Conservation (phyloP, 257 asterid genomes). For the Hygrophila difformis region DNA sequence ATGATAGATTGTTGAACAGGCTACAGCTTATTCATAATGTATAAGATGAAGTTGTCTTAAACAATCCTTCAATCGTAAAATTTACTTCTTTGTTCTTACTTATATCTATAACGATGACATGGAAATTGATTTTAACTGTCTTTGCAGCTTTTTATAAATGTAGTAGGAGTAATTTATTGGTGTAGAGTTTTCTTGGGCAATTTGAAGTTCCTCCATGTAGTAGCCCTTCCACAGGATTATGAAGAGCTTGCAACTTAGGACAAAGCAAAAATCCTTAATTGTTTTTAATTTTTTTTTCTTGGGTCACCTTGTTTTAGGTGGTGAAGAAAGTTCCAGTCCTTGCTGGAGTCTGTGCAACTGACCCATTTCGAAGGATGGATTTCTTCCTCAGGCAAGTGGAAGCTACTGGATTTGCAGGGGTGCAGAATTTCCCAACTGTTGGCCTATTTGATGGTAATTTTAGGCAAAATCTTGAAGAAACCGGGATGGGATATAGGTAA, state of each 20-base stretch:
- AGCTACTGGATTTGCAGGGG: conserved; percentile 83
- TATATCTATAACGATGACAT: not conserved
- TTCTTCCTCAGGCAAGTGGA: conserved; percentile 92
- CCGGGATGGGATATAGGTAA: conserved; percentile 96
- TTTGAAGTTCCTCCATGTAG: not conserved
- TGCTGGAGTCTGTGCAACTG: conserved; percentile 97
- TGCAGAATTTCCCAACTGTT: conserved; percentile 95
- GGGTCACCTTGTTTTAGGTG: conserved; percentile 38
- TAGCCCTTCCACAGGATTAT: conserved; percentile 9
- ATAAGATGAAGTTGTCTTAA: no score
- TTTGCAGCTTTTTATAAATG: not conserved
- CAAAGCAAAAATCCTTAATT: not conserved
- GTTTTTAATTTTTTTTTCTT: conserved; percentile 16
- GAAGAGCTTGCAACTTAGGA: not conserved
- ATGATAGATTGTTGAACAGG: no score
- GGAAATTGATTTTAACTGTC: not conserved
- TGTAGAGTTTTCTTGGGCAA: not conserved
- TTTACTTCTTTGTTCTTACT: not conserved
- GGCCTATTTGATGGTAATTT: conserved; percentile 94
- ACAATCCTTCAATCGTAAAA: no score
- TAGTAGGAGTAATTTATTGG: conserved; percentile 1
- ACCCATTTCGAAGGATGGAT: conserved; percentile 90
- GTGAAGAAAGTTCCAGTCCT: conserved; percentile 88
- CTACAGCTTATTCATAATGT: no score
- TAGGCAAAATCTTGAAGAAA: conserved; percentile 89